Evolutionary conservation across 2,329 filamentous ascomycete genomes (phyloP).

Genomic region (Rutstroemia sp.): DNA sequence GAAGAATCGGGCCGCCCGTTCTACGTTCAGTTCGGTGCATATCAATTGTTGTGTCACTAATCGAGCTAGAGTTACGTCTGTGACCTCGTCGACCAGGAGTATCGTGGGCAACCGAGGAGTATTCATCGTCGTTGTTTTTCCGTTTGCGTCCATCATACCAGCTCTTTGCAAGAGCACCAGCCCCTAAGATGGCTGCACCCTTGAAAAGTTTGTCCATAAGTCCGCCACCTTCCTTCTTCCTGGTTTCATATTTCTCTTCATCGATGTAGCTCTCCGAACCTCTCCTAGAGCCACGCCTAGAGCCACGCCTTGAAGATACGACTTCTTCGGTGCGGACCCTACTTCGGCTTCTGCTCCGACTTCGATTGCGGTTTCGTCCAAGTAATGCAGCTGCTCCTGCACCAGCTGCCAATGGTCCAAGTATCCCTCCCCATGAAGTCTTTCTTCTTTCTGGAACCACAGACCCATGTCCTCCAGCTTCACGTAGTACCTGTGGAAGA

Average conservation of each 20-base stretch:
- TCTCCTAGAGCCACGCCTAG: conserved; percentile 34
- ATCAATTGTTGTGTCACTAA: conserved; percentile 37
- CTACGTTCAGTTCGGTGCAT: conserved; percentile 23
- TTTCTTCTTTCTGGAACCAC: conserved; percentile 40
- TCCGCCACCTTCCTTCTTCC: conserved; percentile 40
- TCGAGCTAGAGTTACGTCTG: conserved; percentile 32
- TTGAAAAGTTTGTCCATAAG: conserved; percentile 54
- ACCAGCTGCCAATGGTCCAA: conserved; percentile 47
- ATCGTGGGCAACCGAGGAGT: conserved; percentile 55
- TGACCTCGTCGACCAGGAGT: conserved; percentile 45
- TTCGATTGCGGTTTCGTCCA: conserved; percentile 32
- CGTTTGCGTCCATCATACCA: conserved; percentile 47
- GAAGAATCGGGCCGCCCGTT: conserved; percentile 33
- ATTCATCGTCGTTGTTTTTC: conserved; percentile 44
- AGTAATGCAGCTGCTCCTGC: conserved; percentile 49
- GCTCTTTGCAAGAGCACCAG: conserved; percentile 52
- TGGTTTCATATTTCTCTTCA: conserved; percentile 53
- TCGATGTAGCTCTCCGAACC: conserved; percentile 47
- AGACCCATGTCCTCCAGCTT: conserved; percentile 32
- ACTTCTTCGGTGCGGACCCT: conserved; percentile 32
- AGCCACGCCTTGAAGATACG: conserved; percentile 41
- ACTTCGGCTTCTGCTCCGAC: conserved; percentile 18
- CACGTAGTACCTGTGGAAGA: conserved; percentile 30
- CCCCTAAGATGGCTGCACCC: conserved; percentile 54
- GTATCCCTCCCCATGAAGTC: conserved; percentile 40